These are phyloP conservation scores for Eucalyptus pumila DNA, from an alignment of 345 rosid genomes.

Conservation along the genomic window DNA sequence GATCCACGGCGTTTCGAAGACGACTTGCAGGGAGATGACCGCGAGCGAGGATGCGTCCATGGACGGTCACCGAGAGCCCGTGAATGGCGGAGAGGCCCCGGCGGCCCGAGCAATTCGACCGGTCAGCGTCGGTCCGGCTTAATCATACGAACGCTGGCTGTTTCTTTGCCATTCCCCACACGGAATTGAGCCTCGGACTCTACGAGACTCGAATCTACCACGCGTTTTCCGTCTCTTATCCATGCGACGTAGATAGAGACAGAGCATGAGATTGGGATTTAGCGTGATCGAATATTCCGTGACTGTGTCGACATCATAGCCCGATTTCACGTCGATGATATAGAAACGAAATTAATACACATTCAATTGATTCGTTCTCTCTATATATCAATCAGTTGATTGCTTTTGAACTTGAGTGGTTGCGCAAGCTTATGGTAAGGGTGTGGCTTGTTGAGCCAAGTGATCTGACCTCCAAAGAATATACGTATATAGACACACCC, in stretches of 20 bases:
- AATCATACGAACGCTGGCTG: background rate
- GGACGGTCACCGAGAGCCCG: background rate
- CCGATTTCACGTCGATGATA: accelerated
- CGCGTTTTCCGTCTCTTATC: background rate
- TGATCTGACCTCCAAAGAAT: background rate
- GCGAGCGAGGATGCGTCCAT: background rate
- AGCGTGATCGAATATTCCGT: accelerated
- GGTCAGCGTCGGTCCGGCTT: background rate
- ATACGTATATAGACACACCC: accelerated
- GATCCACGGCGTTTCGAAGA: background rate
- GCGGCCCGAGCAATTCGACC: background rate
- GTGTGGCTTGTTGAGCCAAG: background rate
- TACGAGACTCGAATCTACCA: background rate
- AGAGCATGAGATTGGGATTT: background rate
- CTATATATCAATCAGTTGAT: accelerated
- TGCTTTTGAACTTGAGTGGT: background rate
- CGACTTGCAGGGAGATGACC: background rate
- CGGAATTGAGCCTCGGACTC: background rate
- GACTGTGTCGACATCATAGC: accelerated
- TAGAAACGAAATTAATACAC: accelerated
- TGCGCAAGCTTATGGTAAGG: accelerated
- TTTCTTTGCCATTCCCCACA: background rate
- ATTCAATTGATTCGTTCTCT: accelerated
- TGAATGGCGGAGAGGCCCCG: background rate
- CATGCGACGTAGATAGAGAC: background rate